A percentile compares a stretch with the other conserved stretches of the same genome.
These are phyloP conservation scores for Phycomyces blakesleeanus DNA, from an alignment of 192 early-diverging fungal genomes.

Conservation along the genomic window DNA sequence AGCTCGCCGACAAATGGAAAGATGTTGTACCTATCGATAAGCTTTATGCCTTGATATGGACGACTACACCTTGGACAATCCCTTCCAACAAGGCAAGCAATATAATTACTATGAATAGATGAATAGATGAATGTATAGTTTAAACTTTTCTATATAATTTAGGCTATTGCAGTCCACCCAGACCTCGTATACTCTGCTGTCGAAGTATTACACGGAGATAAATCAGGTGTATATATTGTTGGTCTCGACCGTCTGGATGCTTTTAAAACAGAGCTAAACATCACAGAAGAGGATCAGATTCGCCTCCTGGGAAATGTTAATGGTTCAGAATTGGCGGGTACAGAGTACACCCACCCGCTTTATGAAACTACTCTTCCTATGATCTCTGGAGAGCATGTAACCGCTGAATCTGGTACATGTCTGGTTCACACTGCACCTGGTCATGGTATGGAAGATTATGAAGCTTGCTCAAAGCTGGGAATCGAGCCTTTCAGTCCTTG, in stretches of 20 bases:
- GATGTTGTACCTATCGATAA: background rate
- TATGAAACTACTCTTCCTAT: slow-evolving; percentile 41
- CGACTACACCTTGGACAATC: slow-evolving; percentile 80
- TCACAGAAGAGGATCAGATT: slow-evolving; percentile 5
- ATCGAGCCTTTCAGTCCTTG: slow-evolving; percentile 62
- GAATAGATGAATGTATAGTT: background rate
- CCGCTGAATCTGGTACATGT: slow-evolving; percentile 70
- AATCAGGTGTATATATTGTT: slow-evolving; percentile 34
- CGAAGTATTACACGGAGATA: slow-evolving; percentile 10
- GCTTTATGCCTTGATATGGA: slow-evolving; percentile 62
- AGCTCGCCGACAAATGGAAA: slow-evolving; percentile 10
- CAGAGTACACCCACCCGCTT: slow-evolving; percentile 54
- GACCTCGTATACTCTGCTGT: slow-evolving; percentile 59
- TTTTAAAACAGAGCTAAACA: slow-evolving; percentile 30
- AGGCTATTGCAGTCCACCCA: slow-evolving; percentile 64
- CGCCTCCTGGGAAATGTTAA: slow-evolving; percentile 17
- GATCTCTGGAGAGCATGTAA: slow-evolving; percentile 64
- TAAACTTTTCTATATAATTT: background rate
- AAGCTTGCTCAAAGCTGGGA: slow-evolving; percentile 48
- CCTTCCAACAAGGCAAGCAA: slow-evolving; percentile 58
- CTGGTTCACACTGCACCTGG: slow-evolving; percentile 81
- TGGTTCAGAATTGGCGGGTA: slow-evolving; percentile 52
- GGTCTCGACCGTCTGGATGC: slow-evolving; percentile 43
- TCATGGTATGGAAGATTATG: slow-evolving; percentile 83
- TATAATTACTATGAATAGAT: background rate